phyloP scores from a whole-genome alignment of 768 basidiomycete genomes.

The Roridomyces roridus region DNA sequence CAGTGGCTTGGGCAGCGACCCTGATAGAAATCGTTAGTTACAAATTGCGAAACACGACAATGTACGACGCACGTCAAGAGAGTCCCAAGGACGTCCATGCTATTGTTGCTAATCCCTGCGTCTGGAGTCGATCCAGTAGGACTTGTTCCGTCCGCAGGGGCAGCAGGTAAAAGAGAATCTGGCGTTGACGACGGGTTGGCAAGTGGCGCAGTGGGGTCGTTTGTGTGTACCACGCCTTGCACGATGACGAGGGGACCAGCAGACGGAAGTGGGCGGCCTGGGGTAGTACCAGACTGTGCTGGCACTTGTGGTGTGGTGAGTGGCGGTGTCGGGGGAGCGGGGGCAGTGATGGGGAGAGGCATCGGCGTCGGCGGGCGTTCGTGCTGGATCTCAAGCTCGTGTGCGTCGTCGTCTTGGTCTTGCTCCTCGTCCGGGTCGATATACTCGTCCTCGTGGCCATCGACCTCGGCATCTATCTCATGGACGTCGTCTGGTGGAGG shows the following conservation, averaged over 20 bases:
- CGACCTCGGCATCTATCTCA: too few species aligned
- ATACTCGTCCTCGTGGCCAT: too few species aligned
- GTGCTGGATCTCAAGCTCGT: too few species aligned
- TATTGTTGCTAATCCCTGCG: conserved; percentile 65
- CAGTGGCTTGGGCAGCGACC: conserved; percentile 92
- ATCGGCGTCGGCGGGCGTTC: too few species aligned
- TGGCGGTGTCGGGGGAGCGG: not conserved
- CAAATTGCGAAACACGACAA: not conserved
- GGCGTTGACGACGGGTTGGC: conserved; percentile 5
- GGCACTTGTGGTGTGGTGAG: not conserved
- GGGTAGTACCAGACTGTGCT: not conserved
- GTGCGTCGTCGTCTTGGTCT: too few species aligned
- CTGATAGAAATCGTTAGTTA: conserved; percentile 40
- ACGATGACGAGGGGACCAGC: conserved; percentile 84
- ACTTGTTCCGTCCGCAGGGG: too few species aligned
- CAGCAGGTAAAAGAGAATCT: not conserved
- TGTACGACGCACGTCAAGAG: conserved; percentile 65
- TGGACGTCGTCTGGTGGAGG: too few species aligned
- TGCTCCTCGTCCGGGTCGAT: too few species aligned
- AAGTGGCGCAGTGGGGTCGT: conserved; percentile 56
- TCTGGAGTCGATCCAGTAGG: conserved; percentile 12
- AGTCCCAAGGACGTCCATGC: conserved; percentile 85
- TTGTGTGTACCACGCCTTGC: conserved; percentile 83
- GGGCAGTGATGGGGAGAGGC: too few species aligned
- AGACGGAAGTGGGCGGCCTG: conserved; percentile 57